These are phyloP conservation scores for Pyrus betulifolia DNA, from an alignment of 306 rosid genomes.

Conservation along the genomic window DNA sequence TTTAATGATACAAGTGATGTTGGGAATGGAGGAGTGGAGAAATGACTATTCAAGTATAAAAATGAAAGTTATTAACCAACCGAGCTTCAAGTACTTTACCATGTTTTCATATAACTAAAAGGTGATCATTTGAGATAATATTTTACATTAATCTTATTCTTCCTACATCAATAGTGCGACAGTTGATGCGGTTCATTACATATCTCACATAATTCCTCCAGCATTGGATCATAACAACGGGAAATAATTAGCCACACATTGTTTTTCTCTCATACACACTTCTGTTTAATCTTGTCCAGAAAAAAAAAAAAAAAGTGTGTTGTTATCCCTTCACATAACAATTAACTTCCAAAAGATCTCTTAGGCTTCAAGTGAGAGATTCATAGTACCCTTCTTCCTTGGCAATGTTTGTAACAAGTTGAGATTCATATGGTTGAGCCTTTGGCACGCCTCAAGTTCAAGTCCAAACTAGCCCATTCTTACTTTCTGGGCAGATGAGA, in stretches of 20 bases:
- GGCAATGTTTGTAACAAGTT: neutral
- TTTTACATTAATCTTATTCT: neutral
- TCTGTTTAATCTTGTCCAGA: no score
- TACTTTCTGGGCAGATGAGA: neutral
- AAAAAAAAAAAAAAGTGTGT: no score
- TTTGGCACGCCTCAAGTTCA: neutral
- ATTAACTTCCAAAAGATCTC: neutral
- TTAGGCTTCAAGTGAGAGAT: neutral
- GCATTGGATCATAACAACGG: neutral
- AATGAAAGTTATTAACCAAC: no score
- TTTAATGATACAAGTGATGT: no score
- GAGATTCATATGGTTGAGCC: neutral
- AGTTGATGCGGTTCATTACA: no score
- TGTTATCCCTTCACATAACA: neutral
- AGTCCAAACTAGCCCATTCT: neutral
- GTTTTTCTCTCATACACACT: neutral
- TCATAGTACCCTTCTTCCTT: neutral
- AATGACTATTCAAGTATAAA: no score
- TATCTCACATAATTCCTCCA: no score
- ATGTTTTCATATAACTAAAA: no score
- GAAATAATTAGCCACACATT: accelerated
- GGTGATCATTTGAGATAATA: neutral
- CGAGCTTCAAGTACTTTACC: neutral
- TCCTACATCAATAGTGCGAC: neutral
- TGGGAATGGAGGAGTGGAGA: no score